Percentiles rank a stretch among this genome's conserved stretches.
Evolutionary conservation across 225 moss, liverwort and hornwort species (phyloP).

Genomic region (Pseudisothecium myosuroides): DNA sequence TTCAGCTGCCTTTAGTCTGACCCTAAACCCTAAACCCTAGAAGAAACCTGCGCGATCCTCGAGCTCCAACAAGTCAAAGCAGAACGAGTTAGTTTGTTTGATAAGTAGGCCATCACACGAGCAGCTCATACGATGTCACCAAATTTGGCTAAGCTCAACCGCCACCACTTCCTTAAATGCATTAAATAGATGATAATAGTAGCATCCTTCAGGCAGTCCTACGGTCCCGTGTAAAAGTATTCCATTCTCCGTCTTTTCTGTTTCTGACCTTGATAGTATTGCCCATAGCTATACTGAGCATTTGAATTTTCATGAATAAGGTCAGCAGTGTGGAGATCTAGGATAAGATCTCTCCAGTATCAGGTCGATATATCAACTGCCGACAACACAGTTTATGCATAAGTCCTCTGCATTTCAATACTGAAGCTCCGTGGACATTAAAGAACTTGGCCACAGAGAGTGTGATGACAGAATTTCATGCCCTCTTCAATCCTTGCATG

Average conservation of each 20-base stretch:
- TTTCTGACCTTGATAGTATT: slow-evolving; percentile 59
- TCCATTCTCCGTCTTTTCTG: too few species aligned
- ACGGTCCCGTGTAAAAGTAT: background rate
- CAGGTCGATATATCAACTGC: slow-evolving; percentile 81
- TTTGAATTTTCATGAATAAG: slow-evolving; percentile 97
- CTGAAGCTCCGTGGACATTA: background rate
- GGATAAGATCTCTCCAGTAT: slow-evolving; percentile 82
- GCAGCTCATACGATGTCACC: too few species aligned
- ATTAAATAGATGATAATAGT: too few species aligned
- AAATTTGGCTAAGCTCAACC: too few species aligned
- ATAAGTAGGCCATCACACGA: too few species aligned
- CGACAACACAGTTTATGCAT: background rate
- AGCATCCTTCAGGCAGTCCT: too few species aligned
- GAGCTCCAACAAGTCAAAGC: too few species aligned
- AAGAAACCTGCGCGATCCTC: too few species aligned
- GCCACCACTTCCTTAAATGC: too few species aligned
- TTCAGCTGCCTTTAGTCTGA: too few species aligned
- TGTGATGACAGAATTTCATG: background rate
- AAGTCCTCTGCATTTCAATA: background rate
- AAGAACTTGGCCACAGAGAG: background rate
- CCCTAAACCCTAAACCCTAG: too few species aligned
- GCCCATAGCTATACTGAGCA: slow-evolving; percentile 70
- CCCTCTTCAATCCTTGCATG: background rate
- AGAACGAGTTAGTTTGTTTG: too few species aligned
- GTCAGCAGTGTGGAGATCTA: slow-evolving; percentile 86